Base-by-base conservation (phyloP, 2,329 filamentous ascomycete species). In the Alternaria solani region DNA sequence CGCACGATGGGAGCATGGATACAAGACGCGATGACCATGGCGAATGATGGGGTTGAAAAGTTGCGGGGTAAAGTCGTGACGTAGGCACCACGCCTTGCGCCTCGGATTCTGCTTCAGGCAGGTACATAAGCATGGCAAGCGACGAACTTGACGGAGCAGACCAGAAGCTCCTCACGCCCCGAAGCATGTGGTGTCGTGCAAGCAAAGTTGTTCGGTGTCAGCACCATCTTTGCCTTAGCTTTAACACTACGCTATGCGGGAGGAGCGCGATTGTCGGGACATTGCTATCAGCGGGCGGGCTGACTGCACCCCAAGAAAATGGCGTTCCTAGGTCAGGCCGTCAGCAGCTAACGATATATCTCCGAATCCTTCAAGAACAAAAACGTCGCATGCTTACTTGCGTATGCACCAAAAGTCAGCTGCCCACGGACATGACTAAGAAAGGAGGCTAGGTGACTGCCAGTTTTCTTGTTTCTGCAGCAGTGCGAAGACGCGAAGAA, bases 391-490 rank as follows among this genome's bases (percentile, higher is more conserved):
- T 57, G 47, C 56, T 25, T 20, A n/a, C 38, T 39, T 20, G 14
- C 32, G 38, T 20, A 49, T 30, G 18, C 30, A 0, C 38, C 18
- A 2, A 9, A 55, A 20, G 61, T 68, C 66, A 68, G 61, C 53
- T 57, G 61, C 48, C 43, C 55, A 62, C 63, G 66, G 67, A 55
- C 51, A 54, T 62, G 46, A 41, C 51, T 57, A 42, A 66, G 55
- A 57, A 66, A 66, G 49, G 42, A 63, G 61, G 63, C 43, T 62
- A 59, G 43, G 7, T 36, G 16, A 36, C 6, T 36, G 32, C 11
- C 26, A 39, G 18, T 20, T 39, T n/a, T 39, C 38, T 4, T 20
- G 38, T 8, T 39, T 12, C 11, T 6, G 0, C 32, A 36, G 14
- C 9, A 12, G 28, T 8, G 28, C 8, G 11, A 30, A 30, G 28